Conservation (phyloP, 2,329 filamentous ascomycete genomes). For the Arthrobotrys conoides region DNA sequence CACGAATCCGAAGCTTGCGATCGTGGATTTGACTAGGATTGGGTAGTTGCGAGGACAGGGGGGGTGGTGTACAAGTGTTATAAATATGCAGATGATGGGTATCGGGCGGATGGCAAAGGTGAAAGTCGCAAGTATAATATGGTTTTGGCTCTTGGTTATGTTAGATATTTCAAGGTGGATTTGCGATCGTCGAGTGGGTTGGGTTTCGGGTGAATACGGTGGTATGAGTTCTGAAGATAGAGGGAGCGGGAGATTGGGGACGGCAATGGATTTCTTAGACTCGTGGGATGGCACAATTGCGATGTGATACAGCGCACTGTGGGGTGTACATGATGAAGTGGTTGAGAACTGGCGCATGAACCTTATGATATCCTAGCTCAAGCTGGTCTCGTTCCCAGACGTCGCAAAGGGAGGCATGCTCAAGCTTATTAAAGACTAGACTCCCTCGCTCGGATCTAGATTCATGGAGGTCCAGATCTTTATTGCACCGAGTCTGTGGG, state of each 20-base stretch:
- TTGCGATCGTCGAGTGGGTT: neutral
- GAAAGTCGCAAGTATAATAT: neutral
- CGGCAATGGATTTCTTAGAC: neutral
- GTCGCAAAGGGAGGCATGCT: too few species aligned
- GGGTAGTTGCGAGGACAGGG: neutral
- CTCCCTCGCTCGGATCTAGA: neutral
- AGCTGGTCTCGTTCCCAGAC: too few species aligned
- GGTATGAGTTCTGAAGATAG: too few species aligned
- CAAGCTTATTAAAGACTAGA: neutral
- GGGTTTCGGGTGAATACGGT: conserved; percentile 13
- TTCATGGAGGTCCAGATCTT: neutral
- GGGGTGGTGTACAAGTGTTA: neutral
- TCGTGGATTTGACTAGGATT: conserved; percentile 4
- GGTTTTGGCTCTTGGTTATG: neutral
- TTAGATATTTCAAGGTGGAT: neutral
- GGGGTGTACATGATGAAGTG: neutral
- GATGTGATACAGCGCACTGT: neutral
- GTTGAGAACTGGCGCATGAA: neutral
- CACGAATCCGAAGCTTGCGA: conserved; percentile 10
- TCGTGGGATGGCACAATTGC: neutral
- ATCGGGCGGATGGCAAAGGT: conserved; percentile 12
- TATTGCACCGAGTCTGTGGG: neutral
- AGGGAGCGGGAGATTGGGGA: neutral
- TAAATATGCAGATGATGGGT: conserved; percentile 1
- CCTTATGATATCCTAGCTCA: neutral